These are phyloP conservation scores for Triticum urartu DNA, from an alignment of 176 grass and related monocot genomes.

Conservation along the genomic window DNA sequence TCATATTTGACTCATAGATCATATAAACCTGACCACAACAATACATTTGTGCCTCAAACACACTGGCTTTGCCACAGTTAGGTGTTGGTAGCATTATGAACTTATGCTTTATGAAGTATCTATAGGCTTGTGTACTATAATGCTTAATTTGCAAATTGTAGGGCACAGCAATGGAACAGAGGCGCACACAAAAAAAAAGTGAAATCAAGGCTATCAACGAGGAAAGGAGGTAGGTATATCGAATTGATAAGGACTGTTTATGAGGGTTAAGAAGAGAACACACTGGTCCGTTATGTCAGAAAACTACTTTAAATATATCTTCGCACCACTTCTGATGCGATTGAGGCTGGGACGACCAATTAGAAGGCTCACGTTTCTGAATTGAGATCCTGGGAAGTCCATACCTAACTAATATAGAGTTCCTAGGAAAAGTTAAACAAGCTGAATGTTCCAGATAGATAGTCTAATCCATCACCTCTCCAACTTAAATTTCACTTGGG, in stretches of 20 bases:
- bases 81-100: neutral
- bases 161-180: neutral
- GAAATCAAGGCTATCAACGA: neutral
- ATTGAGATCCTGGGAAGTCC: neutral
- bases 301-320: neutral
- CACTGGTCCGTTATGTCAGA: neutral
- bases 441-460: neutral
- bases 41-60: neutral
- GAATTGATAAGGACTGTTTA: neutral
- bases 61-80: neutral
- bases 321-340: neutral
- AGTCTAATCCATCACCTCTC: neutral
- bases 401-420: neutral
- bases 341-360: neutral
- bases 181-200: neutral
- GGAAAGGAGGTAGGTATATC: neutral
- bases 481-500: neutral
- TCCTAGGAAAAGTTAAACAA: neutral
- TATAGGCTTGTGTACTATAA: neutral
- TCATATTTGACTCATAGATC: neutral
- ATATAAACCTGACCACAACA: neutral
- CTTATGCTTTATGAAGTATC: neutral
- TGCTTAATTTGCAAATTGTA: neutral
- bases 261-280: neutral
- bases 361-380: neutral